Evolutionary conservation across 2,329 filamentous ascomycete species (phyloP).

Genomic region (Xylaria sp.): DNA sequence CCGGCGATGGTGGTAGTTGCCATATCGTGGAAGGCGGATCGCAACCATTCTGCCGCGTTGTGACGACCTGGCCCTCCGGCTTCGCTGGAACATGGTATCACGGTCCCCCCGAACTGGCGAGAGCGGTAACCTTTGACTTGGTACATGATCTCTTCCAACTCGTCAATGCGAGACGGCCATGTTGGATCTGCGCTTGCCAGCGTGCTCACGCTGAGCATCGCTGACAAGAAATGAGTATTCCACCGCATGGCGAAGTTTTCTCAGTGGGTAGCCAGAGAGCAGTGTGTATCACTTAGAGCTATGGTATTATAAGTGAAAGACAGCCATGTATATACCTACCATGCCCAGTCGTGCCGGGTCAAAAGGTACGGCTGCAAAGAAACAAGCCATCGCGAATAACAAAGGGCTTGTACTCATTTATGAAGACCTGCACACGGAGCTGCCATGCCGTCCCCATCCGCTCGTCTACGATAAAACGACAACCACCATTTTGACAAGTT

Average conservation of each 20-base stretch:
- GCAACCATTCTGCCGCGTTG: slow-evolving; percentile 57
- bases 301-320: slow-evolving; percentile 3
- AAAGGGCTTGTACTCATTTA: slow-evolving; percentile 5
- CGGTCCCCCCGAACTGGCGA: slow-evolving; percentile 50
- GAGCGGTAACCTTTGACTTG: slow-evolving; percentile 51
- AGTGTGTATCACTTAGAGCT: slow-evolving; percentile 7
- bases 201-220: slow-evolving; percentile 35
- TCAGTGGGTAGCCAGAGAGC: not conserved
- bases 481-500: not conserved
- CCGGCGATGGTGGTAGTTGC: slow-evolving; percentile 46
- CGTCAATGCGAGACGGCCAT: slow-evolving; percentile 56
- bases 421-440: not conserved
- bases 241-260: slow-evolving; percentile 29
- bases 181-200: slow-evolving; percentile 45
- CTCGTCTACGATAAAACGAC: not conserved
- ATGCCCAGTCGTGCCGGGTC: not conserved
- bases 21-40: slow-evolving; percentile 59
- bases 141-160: slow-evolving; percentile 60
- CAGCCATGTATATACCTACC: slow-evolving; percentile 3
- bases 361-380: slow-evolving; percentile 1
- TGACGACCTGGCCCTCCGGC: slow-evolving; percentile 49
- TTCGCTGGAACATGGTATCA: slow-evolving; percentile 53
- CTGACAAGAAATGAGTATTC: slow-evolving; percentile 28
- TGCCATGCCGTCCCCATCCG: too few relatives aligned
- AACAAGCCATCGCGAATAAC: not conserved